Base-by-base conservation (phyloP, 2,329 filamentous ascomycete species). In the Penicillium sp. region DNA sequence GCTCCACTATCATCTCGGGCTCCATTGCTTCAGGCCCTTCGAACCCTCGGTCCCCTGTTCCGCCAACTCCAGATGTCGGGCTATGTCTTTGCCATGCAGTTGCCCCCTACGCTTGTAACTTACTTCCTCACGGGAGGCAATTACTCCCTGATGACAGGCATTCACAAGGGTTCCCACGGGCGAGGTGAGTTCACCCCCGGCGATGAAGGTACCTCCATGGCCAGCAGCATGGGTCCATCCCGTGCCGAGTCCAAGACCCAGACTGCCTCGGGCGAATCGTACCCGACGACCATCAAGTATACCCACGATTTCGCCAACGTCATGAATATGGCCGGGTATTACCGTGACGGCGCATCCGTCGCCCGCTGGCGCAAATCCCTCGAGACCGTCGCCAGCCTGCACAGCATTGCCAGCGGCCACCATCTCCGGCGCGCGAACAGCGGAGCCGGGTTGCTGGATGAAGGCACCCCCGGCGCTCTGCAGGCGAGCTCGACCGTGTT, bases 11-110 rank as follows among this genome's bases (percentile, higher is more conserved):
- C 73, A n/a, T 80, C 81, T 30, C 73, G 78, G 22, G 75, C 74
- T 14, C 79, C 82, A 25, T 69, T 85, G 19, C 73, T 75, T 38
- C 81, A 80, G 45, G 81, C 80, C 1, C 60, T 78, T 13, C 69
- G 69, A 10, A 79, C 78, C 0, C 58, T 84, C n/a, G 70, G 67
- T 16, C 83, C 84, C 1, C 70, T 87, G 1, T 37, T 80, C n/a
- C 71, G 71, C 22, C 85, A 87, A 64, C 61, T 82, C 25, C 55
- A 70, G 8, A 75, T 79, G 56, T 85, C 83, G 2, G 81, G 81
- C 60, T 87, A 87, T 65, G 78, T 86, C 53, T 85, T 85, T 64
- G 78, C 77, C 14, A 82, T 87, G 72, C 78, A 82, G 45, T 73
- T 86, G 2, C 84, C 83, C 2, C 70, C 72, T 37, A 72, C 76